These are phyloP conservation scores for Oenanthe sinensis DNA, from an alignment of 129 eudicot species.

Conservation along the genomic window DNA sequence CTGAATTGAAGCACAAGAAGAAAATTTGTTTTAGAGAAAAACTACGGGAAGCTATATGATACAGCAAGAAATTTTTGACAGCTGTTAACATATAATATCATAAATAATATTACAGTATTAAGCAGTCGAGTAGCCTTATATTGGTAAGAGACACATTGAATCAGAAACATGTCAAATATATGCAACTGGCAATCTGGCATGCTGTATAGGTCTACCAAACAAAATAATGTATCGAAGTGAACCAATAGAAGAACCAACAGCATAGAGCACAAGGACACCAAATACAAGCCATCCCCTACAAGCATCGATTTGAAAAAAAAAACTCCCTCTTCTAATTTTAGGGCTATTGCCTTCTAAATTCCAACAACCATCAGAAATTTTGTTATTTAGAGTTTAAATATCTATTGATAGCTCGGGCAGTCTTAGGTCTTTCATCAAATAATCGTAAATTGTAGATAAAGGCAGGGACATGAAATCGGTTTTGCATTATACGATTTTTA, in stretches of 20 bases:
- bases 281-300: too few relatives aligned
- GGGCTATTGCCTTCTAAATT: background rate
- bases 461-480: too few relatives aligned
- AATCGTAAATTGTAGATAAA: background rate
- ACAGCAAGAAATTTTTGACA: background rate
- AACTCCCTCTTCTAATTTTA: too few relatives aligned
- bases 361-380: background rate
- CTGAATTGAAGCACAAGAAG: slow-evolving; percentile 24
- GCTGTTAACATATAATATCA: background rate
- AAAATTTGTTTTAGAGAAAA: slow-evolving; percentile 1
- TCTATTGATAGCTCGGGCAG: background rate
- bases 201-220: background rate
- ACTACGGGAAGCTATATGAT: background rate
- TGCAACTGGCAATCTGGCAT: background rate
- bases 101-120: too few relatives aligned
- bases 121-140: background rate
- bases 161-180: background rate
- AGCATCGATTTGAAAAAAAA: too few relatives aligned
- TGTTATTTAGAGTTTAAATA: background rate
- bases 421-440: background rate
- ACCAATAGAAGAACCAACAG: background rate
- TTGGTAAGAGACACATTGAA: background rate
- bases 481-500: background rate
- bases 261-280: background rate
- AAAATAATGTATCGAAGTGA: too few relatives aligned